Evolutionary conservation across 345 rosid genomes (phyloP).

Genomic region (Gossypium rotundifolium): DNA sequence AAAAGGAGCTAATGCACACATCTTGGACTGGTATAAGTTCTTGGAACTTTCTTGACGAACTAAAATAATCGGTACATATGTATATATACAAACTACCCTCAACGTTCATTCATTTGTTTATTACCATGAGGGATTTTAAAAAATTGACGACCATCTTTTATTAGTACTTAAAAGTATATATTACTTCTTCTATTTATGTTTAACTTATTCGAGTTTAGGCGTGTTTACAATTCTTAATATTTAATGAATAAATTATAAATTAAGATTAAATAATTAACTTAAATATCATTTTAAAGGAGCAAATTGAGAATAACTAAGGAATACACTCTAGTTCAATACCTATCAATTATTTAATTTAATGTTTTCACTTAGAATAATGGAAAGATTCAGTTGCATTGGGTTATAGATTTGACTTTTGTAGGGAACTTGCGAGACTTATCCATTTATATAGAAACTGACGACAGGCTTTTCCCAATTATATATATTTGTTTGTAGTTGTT

Average conservation of each 20-base stretch:
- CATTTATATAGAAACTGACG: neutral
- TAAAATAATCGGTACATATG: neutral
- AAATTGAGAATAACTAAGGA: neutral
- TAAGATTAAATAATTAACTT: neutral
- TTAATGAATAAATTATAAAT: no score
- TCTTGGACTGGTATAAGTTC: neutral
- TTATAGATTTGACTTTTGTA: no score
- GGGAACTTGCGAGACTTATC: neutral
- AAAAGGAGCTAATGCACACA: constrained; percentile 3
- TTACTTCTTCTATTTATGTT: neutral
- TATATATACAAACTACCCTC: constrained; percentile 3
- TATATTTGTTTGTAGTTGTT: neutral
- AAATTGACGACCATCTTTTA: no score
- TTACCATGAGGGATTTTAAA: no score
- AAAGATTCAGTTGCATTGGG: no score
- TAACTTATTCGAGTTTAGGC: neutral
- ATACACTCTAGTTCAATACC: no score
- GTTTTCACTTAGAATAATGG: no score
- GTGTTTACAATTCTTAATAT: neutral
- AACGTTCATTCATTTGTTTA: neutral
- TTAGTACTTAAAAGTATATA: no score
- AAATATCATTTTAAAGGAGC: neutral
- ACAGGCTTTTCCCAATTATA: neutral
- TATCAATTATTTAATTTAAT: no score
- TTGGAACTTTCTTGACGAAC: neutral